A percentile compares a stretch with the other conserved stretches of the same genome.
phyloP scores from a whole-genome alignment of 148 eudicot species.

The Limonium bicolor region DNA sequence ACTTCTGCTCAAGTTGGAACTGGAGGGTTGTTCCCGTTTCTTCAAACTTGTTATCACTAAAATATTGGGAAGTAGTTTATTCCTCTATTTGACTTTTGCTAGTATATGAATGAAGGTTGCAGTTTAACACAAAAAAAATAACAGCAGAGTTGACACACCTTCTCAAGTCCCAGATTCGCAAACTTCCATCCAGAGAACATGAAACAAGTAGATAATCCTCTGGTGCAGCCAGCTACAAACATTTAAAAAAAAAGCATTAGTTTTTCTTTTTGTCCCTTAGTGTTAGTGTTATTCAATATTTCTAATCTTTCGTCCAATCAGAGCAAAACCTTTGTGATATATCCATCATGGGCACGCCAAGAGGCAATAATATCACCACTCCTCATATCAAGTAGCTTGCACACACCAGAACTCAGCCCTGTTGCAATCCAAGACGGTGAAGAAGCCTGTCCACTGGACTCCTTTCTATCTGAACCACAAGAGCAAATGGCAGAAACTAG shows the following conservation, averaged over 20 bases:
- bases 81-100: no score
- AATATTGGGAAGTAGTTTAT: no score
- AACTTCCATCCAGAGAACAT: conserved; percentile 81
- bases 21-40: no score
- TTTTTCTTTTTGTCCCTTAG: neutral
- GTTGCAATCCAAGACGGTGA: conserved; percentile 83
- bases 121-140: neutral
- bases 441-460: conserved; percentile 19
- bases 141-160: conserved; percentile 41
- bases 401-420: conserved; percentile 80
- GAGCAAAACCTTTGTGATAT: conserved; percentile 64
- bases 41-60: no score
- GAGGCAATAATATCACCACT: conserved; percentile 77
- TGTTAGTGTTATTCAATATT: conserved; percentile 3
- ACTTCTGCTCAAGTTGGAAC: no score
- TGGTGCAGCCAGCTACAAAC: conserved; percentile 80
- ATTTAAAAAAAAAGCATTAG: conserved; percentile 11
- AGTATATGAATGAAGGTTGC: no score
- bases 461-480: conserved; percentile 45
- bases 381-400: conserved; percentile 74
- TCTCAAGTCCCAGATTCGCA: conserved; percentile 90
- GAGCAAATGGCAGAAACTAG: conserved; percentile 86
- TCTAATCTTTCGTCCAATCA: neutral
- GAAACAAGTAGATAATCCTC: conserved; percentile 79
- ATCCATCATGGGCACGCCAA: conserved; percentile 98